Conservation (phyloP, 208 protist species). For the Trypanosoma caninum region DNA sequence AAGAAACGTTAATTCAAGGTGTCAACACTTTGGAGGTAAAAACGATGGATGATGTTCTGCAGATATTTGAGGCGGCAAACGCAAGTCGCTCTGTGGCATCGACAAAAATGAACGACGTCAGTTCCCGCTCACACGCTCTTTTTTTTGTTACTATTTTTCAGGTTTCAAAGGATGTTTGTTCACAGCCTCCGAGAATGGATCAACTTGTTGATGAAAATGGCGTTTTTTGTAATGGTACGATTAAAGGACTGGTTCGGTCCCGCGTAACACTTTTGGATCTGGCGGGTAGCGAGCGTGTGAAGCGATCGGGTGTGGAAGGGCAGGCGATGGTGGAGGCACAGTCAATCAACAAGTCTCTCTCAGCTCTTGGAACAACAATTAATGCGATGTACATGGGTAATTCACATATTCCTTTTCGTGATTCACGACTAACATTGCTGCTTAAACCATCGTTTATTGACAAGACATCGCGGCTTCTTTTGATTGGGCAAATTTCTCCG, state of each 20-base stretch:
- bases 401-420: slow-evolving; percentile 83
- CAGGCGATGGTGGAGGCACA: slow-evolving; percentile 88
- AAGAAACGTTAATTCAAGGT: slow-evolving; percentile 66
- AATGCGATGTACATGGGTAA: slow-evolving; percentile 80
- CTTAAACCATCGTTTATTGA: slow-evolving; percentile 81
- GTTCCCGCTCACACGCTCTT: slow-evolving; percentile 87
- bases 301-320: slow-evolving; percentile 82
- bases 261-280: slow-evolving; percentile 96
- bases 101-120: slow-evolving; percentile 90
- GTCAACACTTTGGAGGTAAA: slow-evolving; percentile 62
- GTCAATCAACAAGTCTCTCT: slow-evolving; percentile 90
- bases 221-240: slow-evolving; percentile 29
- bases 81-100: slow-evolving; percentile 64
- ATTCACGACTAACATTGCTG: slow-evolving; percentile 92
- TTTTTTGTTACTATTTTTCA: slow-evolving; percentile 91
- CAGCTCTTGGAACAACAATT: slow-evolving; percentile 80
- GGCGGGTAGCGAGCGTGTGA: slow-evolving; percentile 92
- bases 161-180: slow-evolving; percentile 29
- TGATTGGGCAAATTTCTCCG: slow-evolving; percentile 85
- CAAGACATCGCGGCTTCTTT: slow-evolving; percentile 53
- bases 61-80: slow-evolving; percentile 75
- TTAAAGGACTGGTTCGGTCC: slow-evolving; percentile 79
- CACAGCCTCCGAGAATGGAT: slow-evolving; percentile 29
- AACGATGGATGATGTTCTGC: slow-evolving; percentile 67
- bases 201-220: slow-evolving; percentile 55